Evolutionary conservation across 257 asterid species (phyloP).

Genomic region (Solanum peruvianum): DNA sequence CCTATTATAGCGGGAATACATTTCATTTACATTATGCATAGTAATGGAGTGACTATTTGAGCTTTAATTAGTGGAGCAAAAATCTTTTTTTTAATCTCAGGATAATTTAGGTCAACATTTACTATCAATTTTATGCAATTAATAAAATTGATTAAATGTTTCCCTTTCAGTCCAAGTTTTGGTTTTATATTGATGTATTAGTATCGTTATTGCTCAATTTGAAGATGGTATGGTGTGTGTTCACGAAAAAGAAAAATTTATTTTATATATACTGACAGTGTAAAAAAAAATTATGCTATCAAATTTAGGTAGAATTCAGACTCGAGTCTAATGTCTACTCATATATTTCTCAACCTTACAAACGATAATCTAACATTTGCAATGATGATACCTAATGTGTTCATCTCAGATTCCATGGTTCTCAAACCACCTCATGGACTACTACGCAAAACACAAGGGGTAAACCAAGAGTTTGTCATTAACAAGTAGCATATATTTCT

Average conservation of each 20-base stretch:
- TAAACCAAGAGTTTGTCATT: background rate
- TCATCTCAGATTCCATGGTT: background rate
- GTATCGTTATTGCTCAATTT: background rate
- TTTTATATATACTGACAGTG: background rate
- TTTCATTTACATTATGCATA: too few relatives aligned
- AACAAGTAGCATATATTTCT: background rate
- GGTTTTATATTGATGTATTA: background rate
- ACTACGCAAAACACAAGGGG: background rate
- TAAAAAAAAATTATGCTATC: background rate
- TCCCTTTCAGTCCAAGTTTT: constrained; percentile 3
- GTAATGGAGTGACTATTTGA: too few relatives aligned
- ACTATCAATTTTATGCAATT: too few relatives aligned
- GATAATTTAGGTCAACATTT: too few relatives aligned
- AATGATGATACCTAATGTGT: background rate
- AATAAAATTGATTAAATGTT: constrained; percentile 5
- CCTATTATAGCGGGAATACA: too few relatives aligned
- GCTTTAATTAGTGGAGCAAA: too few relatives aligned
- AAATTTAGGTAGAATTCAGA: background rate
- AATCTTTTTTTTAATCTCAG: too few relatives aligned
- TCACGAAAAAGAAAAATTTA: background rate
- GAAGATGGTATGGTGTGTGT: background rate
- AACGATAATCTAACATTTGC: background rate
- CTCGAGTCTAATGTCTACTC: background rate
- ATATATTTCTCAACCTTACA: background rate
- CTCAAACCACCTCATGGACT: background rate